Base-by-base conservation (phyloP, 2,329 filamentous ascomycete genomes). In the Cercospora brassicicola region DNA sequence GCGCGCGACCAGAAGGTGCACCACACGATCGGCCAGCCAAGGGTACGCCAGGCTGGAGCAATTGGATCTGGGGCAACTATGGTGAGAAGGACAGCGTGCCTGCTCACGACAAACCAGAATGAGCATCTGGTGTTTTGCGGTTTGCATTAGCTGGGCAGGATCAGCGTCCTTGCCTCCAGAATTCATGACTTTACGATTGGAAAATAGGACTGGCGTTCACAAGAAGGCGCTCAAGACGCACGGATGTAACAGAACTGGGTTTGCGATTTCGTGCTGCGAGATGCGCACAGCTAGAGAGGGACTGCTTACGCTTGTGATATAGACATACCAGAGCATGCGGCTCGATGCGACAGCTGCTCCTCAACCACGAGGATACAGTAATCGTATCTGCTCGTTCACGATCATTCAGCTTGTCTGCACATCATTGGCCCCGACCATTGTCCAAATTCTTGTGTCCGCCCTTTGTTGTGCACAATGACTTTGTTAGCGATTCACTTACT, bases 51-150 rank as follows among this genome's bases (percentile, higher is more conserved):
- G 75, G 76, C 2, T 80, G 78, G 78, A 73, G 73, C 45, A 79
- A 78, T 48, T 79, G 73, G 73, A 76, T 80, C 48, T 80, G 78
- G 78, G 77, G 76, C 4, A 76, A 74, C 63, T 79, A 79, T 65
- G 78, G 78, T n/a, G 77, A 79, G 69, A 78, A 75, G 69, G 77
- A 79, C 39, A 74, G 71, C 59, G 76, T 74, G 10, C 63, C 75
- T 20, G 71, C 76, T 62, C 67, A 73, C 23, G 75, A 73, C 71
- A 79, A 79, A 72, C 73, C 77, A 56, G 62, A 64, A 26, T 64
- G 33, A 57, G 28, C 45, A 36, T 39, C 45, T 42, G 33, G 28
- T 11, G 30, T 36, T 18, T n/a, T 23, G 39, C 51, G 30, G 11
- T 23, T 23, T 31, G 51, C 45, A 63, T 42, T n/a, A n/a, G 48